phyloP scores from a whole-genome alignment of 2,329 filamentous ascomycete genomes.

The Aspergillus calidoustus region DNA sequence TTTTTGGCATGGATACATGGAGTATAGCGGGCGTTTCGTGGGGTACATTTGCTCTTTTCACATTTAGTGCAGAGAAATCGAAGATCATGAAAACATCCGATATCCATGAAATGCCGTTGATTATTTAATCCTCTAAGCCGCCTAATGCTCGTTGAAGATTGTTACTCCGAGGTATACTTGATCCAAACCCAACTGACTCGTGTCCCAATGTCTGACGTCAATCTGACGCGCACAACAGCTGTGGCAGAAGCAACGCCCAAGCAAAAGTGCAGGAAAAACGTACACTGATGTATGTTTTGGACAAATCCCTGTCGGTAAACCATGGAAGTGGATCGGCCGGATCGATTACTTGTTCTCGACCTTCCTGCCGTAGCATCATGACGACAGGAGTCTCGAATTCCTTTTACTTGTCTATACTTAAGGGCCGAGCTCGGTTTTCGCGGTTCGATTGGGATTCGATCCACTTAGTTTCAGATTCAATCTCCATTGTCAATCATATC shows the following conservation, averaged over 20 bases:
- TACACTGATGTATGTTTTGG: background rate
- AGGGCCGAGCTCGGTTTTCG: background rate
- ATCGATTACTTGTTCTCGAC: background rate
- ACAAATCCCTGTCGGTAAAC: background rate
- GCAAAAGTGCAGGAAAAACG: background rate
- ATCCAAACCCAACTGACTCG: conserved; percentile 1
- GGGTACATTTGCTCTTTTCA: background rate
- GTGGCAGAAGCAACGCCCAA: no score
- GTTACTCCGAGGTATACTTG: background rate
- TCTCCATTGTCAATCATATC: background rate
- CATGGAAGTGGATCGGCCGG: background rate
- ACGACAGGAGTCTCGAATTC: background rate
- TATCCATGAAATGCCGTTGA: background rate
- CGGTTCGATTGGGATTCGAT: background rate
- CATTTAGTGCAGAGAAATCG: background rate
- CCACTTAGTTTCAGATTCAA: background rate
- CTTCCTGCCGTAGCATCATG: background rate
- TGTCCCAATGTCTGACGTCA: conserved; percentile 22
- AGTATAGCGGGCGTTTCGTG: background rate
- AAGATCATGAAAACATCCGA: background rate
- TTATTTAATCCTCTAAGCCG: background rate
- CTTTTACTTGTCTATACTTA: background rate
- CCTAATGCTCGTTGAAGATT: background rate
- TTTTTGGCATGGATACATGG: background rate
- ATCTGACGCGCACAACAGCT: conserved; percentile 12